These are phyloP conservation scores for Lipomyces oligophaga DNA, from an alignment of 805 yeast genomes.

Conservation along the genomic window DNA sequence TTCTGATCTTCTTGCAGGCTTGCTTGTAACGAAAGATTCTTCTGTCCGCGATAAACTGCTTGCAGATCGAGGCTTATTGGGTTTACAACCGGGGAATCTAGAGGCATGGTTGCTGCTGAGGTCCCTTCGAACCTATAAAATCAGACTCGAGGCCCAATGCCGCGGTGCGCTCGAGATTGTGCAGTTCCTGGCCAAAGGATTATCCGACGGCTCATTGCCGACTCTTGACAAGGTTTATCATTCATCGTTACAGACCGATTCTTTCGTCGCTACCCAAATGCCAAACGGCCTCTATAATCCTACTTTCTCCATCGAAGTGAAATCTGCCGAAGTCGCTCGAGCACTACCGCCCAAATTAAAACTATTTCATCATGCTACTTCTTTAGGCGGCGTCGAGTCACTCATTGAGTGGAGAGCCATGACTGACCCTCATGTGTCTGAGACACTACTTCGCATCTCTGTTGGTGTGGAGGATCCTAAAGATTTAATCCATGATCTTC, in stretches of 20 bases:
- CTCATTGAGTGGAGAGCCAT: slow-evolving; percentile 86
- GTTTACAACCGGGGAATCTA: slow-evolving; percentile 73
- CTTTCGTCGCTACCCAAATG: slow-evolving; percentile 61
- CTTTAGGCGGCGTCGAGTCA: slow-evolving; percentile 89
- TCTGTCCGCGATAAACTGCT: slow-evolving; percentile 47
- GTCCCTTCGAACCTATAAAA: slow-evolving; percentile 73
- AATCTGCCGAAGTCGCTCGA: slow-evolving; percentile 53
- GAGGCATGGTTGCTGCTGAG: slow-evolving; percentile 73
- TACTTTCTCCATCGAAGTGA: slow-evolving; percentile 63
- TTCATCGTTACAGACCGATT: slow-evolving; percentile 72
- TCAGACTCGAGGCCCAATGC: slow-evolving; percentile 67
- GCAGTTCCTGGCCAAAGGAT: slow-evolving; percentile 47
- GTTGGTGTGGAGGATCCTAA: slow-evolving; percentile 74
- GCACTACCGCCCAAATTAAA: slow-evolving; percentile 60
- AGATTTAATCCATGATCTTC: slow-evolving; percentile 71
- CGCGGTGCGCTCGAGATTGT: slow-evolving; percentile 61
- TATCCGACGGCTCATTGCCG: slow-evolving; percentile 45
- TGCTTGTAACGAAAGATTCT: slow-evolving; percentile 59
- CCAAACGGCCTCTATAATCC: slow-evolving; percentile 61
- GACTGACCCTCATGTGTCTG: slow-evolving; percentile 56
- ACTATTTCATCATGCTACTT: slow-evolving; percentile 84
- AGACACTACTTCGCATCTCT: slow-evolving; percentile 65
- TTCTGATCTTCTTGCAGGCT: slow-evolving; percentile 82
- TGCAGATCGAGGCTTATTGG: slow-evolving; percentile 65
- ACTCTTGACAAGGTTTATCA: slow-evolving; percentile 56